phyloP scores from a whole-genome alignment of 805 yeast species.

The Suhomyces prunicola region DNA sequence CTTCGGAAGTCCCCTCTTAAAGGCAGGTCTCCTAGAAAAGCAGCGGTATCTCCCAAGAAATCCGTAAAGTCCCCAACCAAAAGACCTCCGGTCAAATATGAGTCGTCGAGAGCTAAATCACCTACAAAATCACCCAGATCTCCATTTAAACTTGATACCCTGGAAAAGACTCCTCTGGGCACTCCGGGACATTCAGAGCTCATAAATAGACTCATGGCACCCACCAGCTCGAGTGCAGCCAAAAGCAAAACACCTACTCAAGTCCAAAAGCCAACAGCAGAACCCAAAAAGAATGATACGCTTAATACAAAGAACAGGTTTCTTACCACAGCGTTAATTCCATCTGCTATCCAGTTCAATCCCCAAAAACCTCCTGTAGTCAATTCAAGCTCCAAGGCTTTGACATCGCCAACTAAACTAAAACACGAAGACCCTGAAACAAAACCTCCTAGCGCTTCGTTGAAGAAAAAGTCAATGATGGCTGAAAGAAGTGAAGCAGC shows the following conservation, averaged over 20 bases:
- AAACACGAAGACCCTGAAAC: constrained; percentile 9
- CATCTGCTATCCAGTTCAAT: constrained; percentile 25
- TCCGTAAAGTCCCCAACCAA: neutral
- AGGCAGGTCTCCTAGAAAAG: neutral
- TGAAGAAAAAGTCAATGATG: constrained; percentile 28
- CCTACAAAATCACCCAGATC: neutral
- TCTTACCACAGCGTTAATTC: constrained; percentile 34
- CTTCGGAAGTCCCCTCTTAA: neutral
- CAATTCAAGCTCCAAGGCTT: constrained; percentile 8
- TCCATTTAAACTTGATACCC: neutral
- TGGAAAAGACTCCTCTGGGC: neutral
- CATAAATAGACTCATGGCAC: constrained; percentile 23
- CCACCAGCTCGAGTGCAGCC: constrained; percentile 31
- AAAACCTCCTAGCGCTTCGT: constrained; percentile 13
- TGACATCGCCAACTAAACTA: constrained; percentile 13
- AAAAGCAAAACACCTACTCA: constrained; percentile 13
- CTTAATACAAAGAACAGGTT: constrained; percentile 28
- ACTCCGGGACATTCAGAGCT: constrained; percentile 1
- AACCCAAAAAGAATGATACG: constrained; percentile 5
- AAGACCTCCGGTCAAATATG: neutral
- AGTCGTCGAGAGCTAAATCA: neutral
- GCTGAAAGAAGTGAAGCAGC: constrained; percentile 26
- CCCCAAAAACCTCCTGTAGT: constrained; percentile 11
- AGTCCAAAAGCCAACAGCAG: neutral
- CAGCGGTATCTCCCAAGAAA: constrained; percentile 5